A percentile compares a stretch with the other conserved stretches of the same genome.
Conservation (phyloP, 208 protist genomes). For the Tritrichomonas foetus region DNA sequence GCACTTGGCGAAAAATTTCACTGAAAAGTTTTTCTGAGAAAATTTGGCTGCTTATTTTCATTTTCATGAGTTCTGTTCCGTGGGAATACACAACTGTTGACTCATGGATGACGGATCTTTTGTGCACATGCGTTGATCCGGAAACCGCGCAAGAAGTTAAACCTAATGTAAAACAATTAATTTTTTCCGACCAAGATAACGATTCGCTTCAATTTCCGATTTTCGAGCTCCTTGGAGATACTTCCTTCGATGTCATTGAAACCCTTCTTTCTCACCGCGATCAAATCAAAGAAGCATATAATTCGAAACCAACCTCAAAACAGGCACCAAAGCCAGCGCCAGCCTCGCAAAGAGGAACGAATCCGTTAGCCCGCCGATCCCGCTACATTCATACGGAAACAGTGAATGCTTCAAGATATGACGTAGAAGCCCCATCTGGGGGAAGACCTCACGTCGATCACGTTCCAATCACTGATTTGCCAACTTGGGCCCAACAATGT, state of each 20-base stretch:
- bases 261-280: background rate
- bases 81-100: background rate
- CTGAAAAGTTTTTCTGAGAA: too few relatives aligned
- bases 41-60: too few relatives aligned
- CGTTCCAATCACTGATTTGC: conserved; percentile 65
- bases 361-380: background rate
- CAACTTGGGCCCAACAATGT: conserved; percentile 65
- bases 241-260: conserved; percentile 18
- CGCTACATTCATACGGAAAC: background rate
- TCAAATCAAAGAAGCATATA: background rate
- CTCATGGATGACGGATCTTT: background rate
- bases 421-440: background rate
- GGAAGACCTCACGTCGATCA: conserved; percentile 44
- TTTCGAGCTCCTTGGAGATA: background rate
- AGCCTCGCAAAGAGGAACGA: background rate
- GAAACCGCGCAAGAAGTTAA: background rate
- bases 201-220: background rate
- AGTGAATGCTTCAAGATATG: background rate
- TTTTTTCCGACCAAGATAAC: background rate
- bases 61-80: background rate
- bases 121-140: background rate
- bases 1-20: too few relatives aligned
- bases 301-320: background rate
- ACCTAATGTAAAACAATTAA: background rate
- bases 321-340: background rate